Evolutionary conservation across 257 asterid species (phyloP), one percentile per base, ranked within the genome.

Genomic region (Anisodus tanguticus): DNA sequence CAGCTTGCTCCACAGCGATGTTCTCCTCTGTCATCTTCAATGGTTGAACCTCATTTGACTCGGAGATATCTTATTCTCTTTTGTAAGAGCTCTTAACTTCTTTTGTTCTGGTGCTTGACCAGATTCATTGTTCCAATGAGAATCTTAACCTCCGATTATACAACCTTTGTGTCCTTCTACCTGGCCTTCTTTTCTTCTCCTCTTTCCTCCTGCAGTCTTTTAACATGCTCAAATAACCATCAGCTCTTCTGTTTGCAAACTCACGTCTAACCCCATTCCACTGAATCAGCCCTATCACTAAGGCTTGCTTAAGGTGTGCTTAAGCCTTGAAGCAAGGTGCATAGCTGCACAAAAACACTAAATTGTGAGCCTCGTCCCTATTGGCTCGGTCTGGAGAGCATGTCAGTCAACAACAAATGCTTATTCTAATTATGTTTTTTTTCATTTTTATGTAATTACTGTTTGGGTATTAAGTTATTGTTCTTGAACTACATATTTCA

Each of bases 261-360:
- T 49, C 62, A 2, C 45, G 1, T 22, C 6, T 74, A 74, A 13
- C 81, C 45, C 81, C 59, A 53, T 76, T 51, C 81, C 45, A 76
- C 6, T 76, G 4, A 13, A 76, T 51, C 63, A 51, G 63, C 45
- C 7, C 19, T 26, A 51, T 76, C 81, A 76, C 47, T 51, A 58
- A 45, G 19, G 41, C 10, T 19, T 72, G 59, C 45, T 39, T n/a
- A 49, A 51, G 19, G 47, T 45, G 22, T 51, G 80, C 80, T 43
- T 22, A 72, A 71, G 58, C 17, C 79, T 19, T 19, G 79, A 45
- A 45, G 80, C 17, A 43, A 71, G 80, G 6, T 71, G 59, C 39
- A 9, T 45, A 47, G 5, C 51, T 16, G 1, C 17, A n/a, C 7
- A 58, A 71, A n/a, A 39, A 15, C 57, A 71, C 41, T 71, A 71